Percentiles rank a stretch among this genome's conserved stretches.
Evolutionary conservation across 495 filamentous ascomycete species (phyloP).

Genomic region (Articulospora tetracladia): DNA sequence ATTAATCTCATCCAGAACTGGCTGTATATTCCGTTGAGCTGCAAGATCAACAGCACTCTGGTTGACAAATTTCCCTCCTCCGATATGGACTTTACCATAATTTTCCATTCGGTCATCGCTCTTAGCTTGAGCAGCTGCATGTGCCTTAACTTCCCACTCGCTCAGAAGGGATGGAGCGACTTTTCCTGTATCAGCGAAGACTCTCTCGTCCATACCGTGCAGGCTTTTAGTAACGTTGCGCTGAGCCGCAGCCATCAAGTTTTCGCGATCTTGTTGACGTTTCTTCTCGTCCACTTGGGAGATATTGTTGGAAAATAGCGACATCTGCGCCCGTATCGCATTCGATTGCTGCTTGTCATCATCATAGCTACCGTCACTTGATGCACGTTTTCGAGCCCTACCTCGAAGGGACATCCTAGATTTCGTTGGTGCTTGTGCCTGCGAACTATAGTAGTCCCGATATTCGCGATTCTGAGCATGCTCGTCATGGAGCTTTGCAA

Average conservation of each 20-base stretch:
- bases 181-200: constrained; percentile 74
- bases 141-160: constrained; percentile 76
- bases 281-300: constrained; percentile 71
- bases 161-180: constrained; percentile 62
- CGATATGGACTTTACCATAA: constrained; percentile 70
- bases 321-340: constrained; percentile 78
- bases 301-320: constrained; percentile 63
- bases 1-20: constrained; percentile 85
- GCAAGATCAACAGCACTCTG: constrained; percentile 76
- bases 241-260: constrained; percentile 73
- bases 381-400: constrained; percentile 53
- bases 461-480: constrained; percentile 52
- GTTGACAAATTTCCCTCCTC: constrained; percentile 75
- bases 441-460: constrained; percentile 66
- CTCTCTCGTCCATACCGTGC: constrained; percentile 72
- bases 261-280: constrained; percentile 65
- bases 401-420: constrained; percentile 53
- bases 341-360: constrained; percentile 66
- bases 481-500: constrained; percentile 75
- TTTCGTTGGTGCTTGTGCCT: constrained; percentile 31
- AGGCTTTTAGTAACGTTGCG: constrained; percentile 78
- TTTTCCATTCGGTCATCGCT: constrained; percentile 51
- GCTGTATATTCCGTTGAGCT: constrained; percentile 76
- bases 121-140: constrained; percentile 60
- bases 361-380: constrained; percentile 61